A percentile compares a stretch with the other conserved stretches of the same genome.
These are phyloP conservation scores for Kingdonia uniflora DNA, from an alignment of 164 flowering plant species.

Conservation along the genomic window DNA sequence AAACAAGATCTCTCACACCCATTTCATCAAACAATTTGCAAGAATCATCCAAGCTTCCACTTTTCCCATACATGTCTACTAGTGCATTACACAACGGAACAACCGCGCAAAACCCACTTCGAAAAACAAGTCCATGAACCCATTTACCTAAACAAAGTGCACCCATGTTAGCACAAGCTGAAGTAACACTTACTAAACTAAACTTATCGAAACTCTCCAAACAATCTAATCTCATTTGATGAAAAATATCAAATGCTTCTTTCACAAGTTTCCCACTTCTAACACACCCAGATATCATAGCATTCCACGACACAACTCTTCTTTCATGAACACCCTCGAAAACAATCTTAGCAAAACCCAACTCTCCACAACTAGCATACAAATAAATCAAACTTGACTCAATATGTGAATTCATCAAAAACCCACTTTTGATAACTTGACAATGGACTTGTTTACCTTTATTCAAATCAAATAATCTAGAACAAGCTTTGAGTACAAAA, in stretches of 20 bases:
- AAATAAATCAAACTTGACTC: slow-evolving; percentile 9
- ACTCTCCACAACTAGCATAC: slow-evolving; percentile 13
- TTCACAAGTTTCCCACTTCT: slow-evolving; percentile 7
- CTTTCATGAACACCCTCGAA: slow-evolving; percentile 8
- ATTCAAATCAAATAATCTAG: slow-evolving; percentile 10
- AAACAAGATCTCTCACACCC: slow-evolving; percentile 11
- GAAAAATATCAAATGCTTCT: slow-evolving; percentile 7
- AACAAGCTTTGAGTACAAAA: slow-evolving; percentile 14
- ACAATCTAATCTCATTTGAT: slow-evolving; percentile 7
- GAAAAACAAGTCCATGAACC: slow-evolving; percentile 12
- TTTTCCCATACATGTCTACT: slow-evolving; percentile 18
- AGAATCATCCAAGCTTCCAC: slow-evolving; percentile 13
- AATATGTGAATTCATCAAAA: not conserved
- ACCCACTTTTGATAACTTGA: slow-evolving; percentile 10
- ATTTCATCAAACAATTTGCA: slow-evolving; percentile 14
- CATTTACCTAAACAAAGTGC: slow-evolving; percentile 12
- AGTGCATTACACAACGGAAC: slow-evolving; percentile 15
- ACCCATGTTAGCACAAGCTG: slow-evolving; percentile 17
- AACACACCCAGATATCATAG: slow-evolving; percentile 15
- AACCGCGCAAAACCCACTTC: slow-evolving; percentile 10
- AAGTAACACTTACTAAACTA: slow-evolving; percentile 12
- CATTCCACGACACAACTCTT: slow-evolving; percentile 14
- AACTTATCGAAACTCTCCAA: slow-evolving; percentile 8
- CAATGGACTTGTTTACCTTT: slow-evolving; percentile 13
- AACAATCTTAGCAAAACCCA: not conserved